These are phyloP conservation scores for Monosporascus cannonballus DNA, from an alignment of 2,329 filamentous ascomycete genomes.

Conservation along the genomic window DNA sequence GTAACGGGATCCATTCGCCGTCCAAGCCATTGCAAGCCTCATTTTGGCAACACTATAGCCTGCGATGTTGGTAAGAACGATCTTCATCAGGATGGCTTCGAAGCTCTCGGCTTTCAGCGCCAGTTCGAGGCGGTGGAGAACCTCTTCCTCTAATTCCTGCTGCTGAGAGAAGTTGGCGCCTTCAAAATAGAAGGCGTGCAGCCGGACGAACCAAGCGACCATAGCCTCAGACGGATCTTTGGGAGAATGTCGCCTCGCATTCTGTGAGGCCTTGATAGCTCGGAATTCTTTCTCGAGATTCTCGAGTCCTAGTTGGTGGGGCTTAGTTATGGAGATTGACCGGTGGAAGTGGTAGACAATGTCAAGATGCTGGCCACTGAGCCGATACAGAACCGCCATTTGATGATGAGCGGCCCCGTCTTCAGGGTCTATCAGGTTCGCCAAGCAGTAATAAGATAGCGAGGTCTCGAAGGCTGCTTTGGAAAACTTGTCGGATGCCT, in stretches of 20 bases:
- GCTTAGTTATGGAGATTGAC: constrained; percentile 66
- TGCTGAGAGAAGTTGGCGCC: constrained; percentile 69
- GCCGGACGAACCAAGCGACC: constrained; percentile 73
- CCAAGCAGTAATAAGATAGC: constrained; percentile 78
- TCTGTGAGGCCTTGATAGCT: constrained; percentile 36
- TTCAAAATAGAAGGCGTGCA: constrained; percentile 80
- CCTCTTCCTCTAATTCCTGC: constrained; percentile 77
- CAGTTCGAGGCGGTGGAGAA: constrained; percentile 70
- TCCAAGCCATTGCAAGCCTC: constrained; percentile 44
- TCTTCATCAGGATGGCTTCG: constrained; percentile 64
- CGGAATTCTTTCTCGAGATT: constrained; percentile 79
- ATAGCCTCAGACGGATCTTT: constrained; percentile 59
- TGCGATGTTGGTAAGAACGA: constrained; percentile 79
- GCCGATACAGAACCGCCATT: constrained; percentile 76
- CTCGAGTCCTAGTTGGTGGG: constrained; percentile 64
- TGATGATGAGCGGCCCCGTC: constrained; percentile 86
- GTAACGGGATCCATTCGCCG: constrained; percentile 37
- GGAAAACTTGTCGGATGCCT: constrained; percentile 58
- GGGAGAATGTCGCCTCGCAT: constrained; percentile 25
- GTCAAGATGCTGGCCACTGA: constrained; percentile 72
- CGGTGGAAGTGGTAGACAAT: constrained; percentile 88
- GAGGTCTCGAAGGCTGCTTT: constrained; percentile 73
- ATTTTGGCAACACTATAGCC: constrained; percentile 68
- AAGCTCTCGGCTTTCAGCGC: constrained; percentile 64
- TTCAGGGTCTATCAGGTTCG: constrained; percentile 68